Base-by-base conservation (phyloP, 139 green algal genomes). In the Chlorella ohadii region DNA sequence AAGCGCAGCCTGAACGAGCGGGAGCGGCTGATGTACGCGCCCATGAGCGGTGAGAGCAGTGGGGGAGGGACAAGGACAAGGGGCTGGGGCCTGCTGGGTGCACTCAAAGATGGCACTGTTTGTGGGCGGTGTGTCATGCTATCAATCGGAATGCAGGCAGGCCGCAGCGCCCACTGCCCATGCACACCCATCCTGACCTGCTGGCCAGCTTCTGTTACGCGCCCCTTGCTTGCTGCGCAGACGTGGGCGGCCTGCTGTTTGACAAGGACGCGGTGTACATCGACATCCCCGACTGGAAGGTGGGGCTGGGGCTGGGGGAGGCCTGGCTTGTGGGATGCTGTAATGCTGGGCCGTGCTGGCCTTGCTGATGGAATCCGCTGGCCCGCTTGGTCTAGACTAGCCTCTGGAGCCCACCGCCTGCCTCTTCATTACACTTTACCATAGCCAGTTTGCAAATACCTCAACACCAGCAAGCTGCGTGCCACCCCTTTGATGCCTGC, bases 211-310 rank as follows among this genome's bases (percentile, higher is more conserved):
- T 4, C 20, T 38, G 38, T 38, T 41, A 25, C 22, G 1, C 38
- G 27, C 3, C 33, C 33, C 66, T 34, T 22, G 17, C 64, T 20
- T 38, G 13, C 11, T 33, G 36, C 25, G 27, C 61, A 83, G 77
- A 83, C n/a, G 77, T 98, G n/a, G 97, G 96, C 0, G 96, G 96
- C 13, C 89, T 99, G 80, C 89, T 98, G 86, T 99, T 98, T 82
- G 97, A 99, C 91, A 95, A 96, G 83, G 97, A 99, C 59, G 97
- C 96, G 1, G 93, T 98, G 27, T 99, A 99, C 88, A 95, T 99
- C 61, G 94, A 99, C 87, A 97, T 99, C 65, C 94, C 94, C 17
- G 96, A 99, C 88, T 98, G 94, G 92, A 98, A 99, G 91, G 94
- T 98, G 80, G 20, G 81, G 51, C n/a, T n/a, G n/a, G 44, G 78